These are phyloP conservation scores for Entelexis paramagnoliae DNA, from an alignment of 1,139 yeast species.

Conservation along the genomic window DNA sequence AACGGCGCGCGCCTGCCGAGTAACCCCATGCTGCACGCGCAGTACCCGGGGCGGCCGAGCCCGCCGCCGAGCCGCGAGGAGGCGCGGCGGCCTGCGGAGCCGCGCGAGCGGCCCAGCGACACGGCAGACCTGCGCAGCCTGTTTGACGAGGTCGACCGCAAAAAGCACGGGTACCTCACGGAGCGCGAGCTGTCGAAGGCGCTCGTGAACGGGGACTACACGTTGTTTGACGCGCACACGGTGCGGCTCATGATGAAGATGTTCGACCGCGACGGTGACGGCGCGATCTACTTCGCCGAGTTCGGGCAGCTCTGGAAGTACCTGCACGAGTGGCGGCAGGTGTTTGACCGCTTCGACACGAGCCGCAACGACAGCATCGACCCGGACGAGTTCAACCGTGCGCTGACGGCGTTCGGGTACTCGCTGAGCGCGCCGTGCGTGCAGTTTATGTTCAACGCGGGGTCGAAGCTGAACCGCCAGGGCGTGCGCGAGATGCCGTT, in stretches of 20 bases:
- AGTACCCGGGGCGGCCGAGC: background rate
- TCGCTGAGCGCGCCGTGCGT: slow-evolving; percentile 45
- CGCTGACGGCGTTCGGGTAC: slow-evolving; percentile 63
- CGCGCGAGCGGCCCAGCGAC: background rate
- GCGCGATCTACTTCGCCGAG: slow-evolving; percentile 50
- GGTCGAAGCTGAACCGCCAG: slow-evolving; percentile 38
- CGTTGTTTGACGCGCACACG: slow-evolving; percentile 55
- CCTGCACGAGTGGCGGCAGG: slow-evolving; percentile 58
- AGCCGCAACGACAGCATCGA: slow-evolving; percentile 54
- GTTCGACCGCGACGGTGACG: slow-evolving; percentile 45
- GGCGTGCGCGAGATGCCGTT: slow-evolving; percentile 57
- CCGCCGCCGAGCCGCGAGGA: slow-evolving; percentile 1
- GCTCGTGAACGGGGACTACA: slow-evolving; percentile 48
- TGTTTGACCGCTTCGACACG: slow-evolving; percentile 53
- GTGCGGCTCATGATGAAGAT: slow-evolving; percentile 55
- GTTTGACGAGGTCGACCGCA: slow-evolving; percentile 47
- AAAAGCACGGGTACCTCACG: slow-evolving; percentile 47
- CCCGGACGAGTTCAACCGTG: slow-evolving; percentile 55
- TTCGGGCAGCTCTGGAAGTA: slow-evolving; percentile 66
- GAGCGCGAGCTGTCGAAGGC: slow-evolving; percentile 54
- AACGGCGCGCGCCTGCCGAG: background rate
- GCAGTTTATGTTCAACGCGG: slow-evolving; percentile 50
- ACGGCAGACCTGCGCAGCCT: slow-evolving; percentile 38
- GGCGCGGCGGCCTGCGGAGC: background rate
- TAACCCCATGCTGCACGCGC: background rate